Evolutionary conservation across 2,329 filamentous ascomycete species (phyloP), one percentile per base, ranked within the genome.

Genomic region (Eutypa lata): DNA sequence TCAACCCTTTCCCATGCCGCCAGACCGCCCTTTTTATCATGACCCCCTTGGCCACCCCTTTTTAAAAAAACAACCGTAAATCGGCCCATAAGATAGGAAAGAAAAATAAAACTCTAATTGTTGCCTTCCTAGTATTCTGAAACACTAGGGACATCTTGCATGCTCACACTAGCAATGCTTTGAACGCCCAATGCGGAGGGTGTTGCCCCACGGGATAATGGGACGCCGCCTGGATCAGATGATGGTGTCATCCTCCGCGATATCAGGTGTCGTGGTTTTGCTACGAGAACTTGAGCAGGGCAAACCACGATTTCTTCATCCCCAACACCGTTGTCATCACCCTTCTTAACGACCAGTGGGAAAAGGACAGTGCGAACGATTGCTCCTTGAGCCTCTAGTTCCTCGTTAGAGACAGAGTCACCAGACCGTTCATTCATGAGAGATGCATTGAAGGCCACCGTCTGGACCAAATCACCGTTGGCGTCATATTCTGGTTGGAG

Each of bases 241-340:
- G 74, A 75, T 6, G 78, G 77, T 35, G 77, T 77, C 46, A 73
- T 62, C 61, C 74, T 66, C 45, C 74, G 66, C 47, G 68, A 64
- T 38, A 61, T 63, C 33, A 63, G 61, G 44, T 68, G 69, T 47
- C 71, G 69, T 51, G 79, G 69, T 63, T 74, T 68, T 61, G 88
- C 88, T 43, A 97, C 83, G 55, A 97, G 82, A 35, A 99, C 94
- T 71, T 97, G 93, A 7, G 95, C 94, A 10, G 93, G 93, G 67
- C 89, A 96, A 44, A 99, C 91, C 46, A 97, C 92, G 58, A 96
- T 90, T 77, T 97, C 92, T 61, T 97, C 91, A 51, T 97, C 91
- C 51, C 92, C 93, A 50, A 88, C 81, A 22, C 92, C 94, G 40
- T 79, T 77, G 68, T 97, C 93, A 65, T 96, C 90, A 50, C 92